phyloP scores from a whole-genome alignment of 164 flowering plant species.

The Euptelea pleiosperma region DNA sequence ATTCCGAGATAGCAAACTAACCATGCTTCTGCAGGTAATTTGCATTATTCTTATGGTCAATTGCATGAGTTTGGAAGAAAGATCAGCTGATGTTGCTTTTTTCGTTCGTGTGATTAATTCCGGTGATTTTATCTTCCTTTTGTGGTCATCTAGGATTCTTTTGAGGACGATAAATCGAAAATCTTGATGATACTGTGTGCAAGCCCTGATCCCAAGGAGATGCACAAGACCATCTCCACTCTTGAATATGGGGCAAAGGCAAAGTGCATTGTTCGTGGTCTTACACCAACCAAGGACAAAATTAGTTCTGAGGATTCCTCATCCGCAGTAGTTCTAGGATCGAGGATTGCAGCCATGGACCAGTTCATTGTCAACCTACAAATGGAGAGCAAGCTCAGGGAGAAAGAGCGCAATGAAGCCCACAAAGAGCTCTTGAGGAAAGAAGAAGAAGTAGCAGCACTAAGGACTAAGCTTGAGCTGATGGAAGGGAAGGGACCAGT shows the following conservation, averaged over 20 bases:
- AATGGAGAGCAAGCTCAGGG: constrained; percentile 74
- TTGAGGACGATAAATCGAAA: constrained; percentile 93
- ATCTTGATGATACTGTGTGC: constrained; percentile 92
- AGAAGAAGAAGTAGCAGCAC: constrained; percentile 71
- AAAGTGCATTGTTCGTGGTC: constrained; percentile 87
- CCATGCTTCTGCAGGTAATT: constrained; percentile 93
- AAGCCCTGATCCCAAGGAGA: constrained; percentile 94
- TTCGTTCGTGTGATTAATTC: neutral
- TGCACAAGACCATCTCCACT: constrained; percentile 85
- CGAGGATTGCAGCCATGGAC: constrained; percentile 89
- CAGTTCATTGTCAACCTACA: constrained; percentile 81
- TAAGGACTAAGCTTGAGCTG: constrained; percentile 52
- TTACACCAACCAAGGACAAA: constrained; percentile 70
- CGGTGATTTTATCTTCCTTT: neutral
- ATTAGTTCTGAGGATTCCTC: constrained; percentile 56
- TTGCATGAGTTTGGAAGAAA: neutral
- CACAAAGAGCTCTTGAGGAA: constrained; percentile 58
- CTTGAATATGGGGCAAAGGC: constrained; percentile 99
- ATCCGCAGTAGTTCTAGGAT: constrained; percentile 61
- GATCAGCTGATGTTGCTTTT: neutral
- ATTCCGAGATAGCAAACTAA: constrained; percentile 92
- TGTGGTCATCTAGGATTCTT: constrained; percentile 65
- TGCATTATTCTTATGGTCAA: neutral
- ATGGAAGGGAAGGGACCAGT: constrained; percentile 33
- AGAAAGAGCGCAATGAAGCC: constrained; percentile 78